phyloP scores from a whole-genome alignment of 805 yeast species.

The Starmera pachycereana region DNA sequence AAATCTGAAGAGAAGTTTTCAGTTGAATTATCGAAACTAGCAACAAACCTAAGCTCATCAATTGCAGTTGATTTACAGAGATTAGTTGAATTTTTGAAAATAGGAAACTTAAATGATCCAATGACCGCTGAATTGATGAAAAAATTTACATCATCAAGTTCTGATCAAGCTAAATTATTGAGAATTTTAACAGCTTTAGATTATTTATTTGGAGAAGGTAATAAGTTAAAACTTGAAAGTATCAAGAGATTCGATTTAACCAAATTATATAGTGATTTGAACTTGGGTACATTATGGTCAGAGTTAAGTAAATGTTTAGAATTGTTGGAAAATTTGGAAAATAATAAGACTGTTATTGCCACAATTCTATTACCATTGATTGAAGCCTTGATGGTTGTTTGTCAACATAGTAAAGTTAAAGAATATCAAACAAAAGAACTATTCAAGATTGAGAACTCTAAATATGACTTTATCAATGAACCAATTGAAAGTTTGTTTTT shows the following conservation, averaged over 20 bases:
- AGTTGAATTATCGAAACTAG: constrained; percentile 51
- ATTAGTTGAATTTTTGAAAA: constrained; percentile 35
- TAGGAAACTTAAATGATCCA: constrained; percentile 29
- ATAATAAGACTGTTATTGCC: constrained; percentile 52
- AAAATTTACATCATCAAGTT: constrained; percentile 66
- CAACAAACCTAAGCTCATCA: constrained; percentile 44
- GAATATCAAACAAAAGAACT: constrained; percentile 44
- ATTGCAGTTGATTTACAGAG: constrained; percentile 45
- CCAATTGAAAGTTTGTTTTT: constrained; percentile 74
- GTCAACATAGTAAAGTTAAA: constrained; percentile 68
- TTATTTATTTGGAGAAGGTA: constrained; percentile 44
- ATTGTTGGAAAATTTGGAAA: constrained; percentile 43
- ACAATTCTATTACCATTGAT: constrained; percentile 77
- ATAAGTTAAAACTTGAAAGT: constrained; percentile 15
- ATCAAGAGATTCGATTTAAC: constrained; percentile 35
- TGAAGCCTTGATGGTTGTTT: constrained; percentile 93
- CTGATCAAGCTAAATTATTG: constrained; percentile 83
- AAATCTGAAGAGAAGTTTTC: constrained; percentile 60
- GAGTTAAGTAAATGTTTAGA: constrained; percentile 66
- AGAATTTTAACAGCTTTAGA: constrained; percentile 83
- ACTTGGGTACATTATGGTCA: constrained; percentile 77
- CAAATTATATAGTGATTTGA: constrained; percentile 51
- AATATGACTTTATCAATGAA: constrained; percentile 58
- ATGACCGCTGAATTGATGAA: constrained; percentile 45
- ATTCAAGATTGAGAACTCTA: constrained; percentile 50